Base-by-base conservation (phyloP, 805 yeast species). In the Candida bentonensis region DNA sequence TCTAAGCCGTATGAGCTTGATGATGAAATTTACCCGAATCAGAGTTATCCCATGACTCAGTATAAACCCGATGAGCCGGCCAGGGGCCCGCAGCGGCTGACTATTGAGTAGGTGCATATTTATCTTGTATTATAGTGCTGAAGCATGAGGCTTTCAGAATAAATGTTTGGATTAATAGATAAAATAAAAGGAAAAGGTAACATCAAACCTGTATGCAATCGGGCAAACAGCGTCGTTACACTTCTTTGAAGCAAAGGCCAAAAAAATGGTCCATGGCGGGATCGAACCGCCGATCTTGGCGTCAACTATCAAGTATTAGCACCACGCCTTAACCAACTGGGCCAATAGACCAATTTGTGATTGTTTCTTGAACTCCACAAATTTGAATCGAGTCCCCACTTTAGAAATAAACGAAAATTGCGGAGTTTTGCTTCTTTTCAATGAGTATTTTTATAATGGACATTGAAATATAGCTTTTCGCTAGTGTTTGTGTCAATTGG, bases 241-340 rank as follows among this genome's bases (percentile, higher is more conserved):
- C n/a, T n/a, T 25, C 13, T 13, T 9, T n/a, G 5, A 15, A 30
- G 17, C 17, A 30, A 30, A 30, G n/a, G n/a, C 20, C 43, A 51
- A 52, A 46, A 36, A 33, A 45, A 43, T 56, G 59, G 59, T 56
- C 59, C 54, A 59, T 55, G 56, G 57, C 59, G 56, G 59, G 59
- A 55, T 65, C 69, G 69, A 65, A 65, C 69, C 62, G 70, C 69
- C 65, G 70, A 65, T 66, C 70, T 66, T 63, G 64, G 69, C 68
- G 69, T 65, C 33, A 33, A 40, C 42, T 40, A 21, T 39, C n/a
- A 36, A 44, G 34, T 68, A 69, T 69, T 69, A 69, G 74, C 73
- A 69, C 73, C 69, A 69, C 73, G 73, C 74, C 74, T 68, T 69
- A 69, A 69, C 74, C 74, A 69, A 68, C 74, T 69, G 70, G 74